A percentile compares a stretch with the other conserved stretches of the same genome.
phyloP scores from a whole-genome alignment of 2,329 filamentous ascomycete genomes.

The Nemania abortiva region DNA sequence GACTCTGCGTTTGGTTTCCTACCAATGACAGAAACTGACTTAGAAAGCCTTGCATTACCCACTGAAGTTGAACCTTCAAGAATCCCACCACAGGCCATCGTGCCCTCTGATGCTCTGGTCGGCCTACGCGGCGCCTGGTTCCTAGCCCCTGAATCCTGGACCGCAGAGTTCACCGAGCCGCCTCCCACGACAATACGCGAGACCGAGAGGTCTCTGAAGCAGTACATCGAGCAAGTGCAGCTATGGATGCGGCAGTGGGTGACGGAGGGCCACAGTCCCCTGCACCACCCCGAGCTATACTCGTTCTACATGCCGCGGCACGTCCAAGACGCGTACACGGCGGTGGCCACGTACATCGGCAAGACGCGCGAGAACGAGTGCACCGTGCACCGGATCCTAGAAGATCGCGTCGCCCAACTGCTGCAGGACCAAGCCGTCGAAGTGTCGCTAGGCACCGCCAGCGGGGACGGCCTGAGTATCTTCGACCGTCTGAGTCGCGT shows the following conservation, averaged over 20 bases:
- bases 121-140: slow-evolving; percentile 38
- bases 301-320: slow-evolving; percentile 44
- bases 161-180: slow-evolving; percentile 39
- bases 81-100: slow-evolving; percentile 3
- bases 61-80: slow-evolving; percentile 3
- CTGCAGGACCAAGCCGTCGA: slow-evolving; percentile 43
- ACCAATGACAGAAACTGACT: slow-evolving; percentile 15
- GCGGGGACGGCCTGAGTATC: slow-evolving; percentile 26
- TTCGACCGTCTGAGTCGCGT: slow-evolving; percentile 44
- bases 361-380: slow-evolving; percentile 37
- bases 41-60: slow-evolving; percentile 6
- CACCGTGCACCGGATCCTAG: slow-evolving; percentile 42
- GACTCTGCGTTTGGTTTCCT: slow-evolving; percentile 17
- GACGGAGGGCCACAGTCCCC: slow-evolving; percentile 40
- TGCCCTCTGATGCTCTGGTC: slow-evolving; percentile 7
- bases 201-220: slow-evolving; percentile 42
- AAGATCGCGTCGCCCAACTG: slow-evolving; percentile 45
- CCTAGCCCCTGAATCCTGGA: slow-evolving; percentile 40
- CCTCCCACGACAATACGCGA: slow-evolving; percentile 17
- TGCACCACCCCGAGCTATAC: slow-evolving; percentile 47
- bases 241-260: slow-evolving; percentile 46
- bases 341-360: slow-evolving; percentile 41
- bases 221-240: slow-evolving; percentile 45
- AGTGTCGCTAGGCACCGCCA: slow-evolving; percentile 27
- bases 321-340: slow-evolving; percentile 47